A percentile compares a stretch with the other conserved stretches of the same genome.
Evolutionary conservation across 306 rosid genomes (phyloP).

Genomic region (Datisca glomerata): DNA sequence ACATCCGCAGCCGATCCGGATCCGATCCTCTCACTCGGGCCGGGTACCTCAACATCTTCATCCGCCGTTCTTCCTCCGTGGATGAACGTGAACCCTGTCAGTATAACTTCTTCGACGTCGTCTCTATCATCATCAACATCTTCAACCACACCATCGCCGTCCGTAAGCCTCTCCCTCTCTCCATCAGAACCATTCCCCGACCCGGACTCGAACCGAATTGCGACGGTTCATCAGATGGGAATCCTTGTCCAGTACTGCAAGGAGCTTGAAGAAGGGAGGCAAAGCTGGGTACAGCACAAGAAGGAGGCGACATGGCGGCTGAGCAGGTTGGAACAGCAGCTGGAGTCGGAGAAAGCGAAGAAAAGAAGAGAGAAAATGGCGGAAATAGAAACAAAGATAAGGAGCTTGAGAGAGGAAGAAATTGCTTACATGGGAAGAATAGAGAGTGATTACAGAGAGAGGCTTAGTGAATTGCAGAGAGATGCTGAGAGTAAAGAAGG

Average conservation of each 20-base stretch:
- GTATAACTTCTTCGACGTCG: conserved; percentile 5
- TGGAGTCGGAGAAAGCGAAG: conserved; percentile 35
- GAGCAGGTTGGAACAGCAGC: conserved; percentile 39
- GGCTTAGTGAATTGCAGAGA: conserved; percentile 11
- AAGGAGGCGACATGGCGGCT: conserved; percentile 40
- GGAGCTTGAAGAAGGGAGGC: conserved; percentile 36
- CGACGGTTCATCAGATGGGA: conserved; percentile 14
- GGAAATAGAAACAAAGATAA: conserved; percentile 26
- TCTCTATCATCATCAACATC: conserved; percentile 20
- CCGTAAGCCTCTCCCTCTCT: conserved; percentile 29
- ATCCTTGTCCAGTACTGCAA: conserved; percentile 13
- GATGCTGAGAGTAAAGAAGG: conserved; percentile 30
- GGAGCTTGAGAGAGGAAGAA: conserved; percentile 26
- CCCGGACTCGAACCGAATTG: conserved; percentile 14
- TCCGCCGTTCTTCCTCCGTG: conserved; percentile 22
- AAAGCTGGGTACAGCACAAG: conserved; percentile 27
- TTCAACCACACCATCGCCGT: conserved; percentile 25
- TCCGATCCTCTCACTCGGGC: conserved; percentile 24
- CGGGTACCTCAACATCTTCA: conserved; percentile 8
- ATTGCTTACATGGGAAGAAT: conserved; percentile 15
- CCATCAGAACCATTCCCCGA: conserved; percentile 22
- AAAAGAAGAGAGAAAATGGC: conserved; percentile 32
- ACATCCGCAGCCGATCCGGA: conserved; percentile 15
- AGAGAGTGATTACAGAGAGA: conserved; percentile 23
- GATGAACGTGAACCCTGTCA: conserved; percentile 18